Percentiles rank a stretch among this genome's conserved stretches.
phyloP scores from a whole-genome alignment of 2,329 filamentous ascomycete genomes.

The Cadophora sp. region DNA sequence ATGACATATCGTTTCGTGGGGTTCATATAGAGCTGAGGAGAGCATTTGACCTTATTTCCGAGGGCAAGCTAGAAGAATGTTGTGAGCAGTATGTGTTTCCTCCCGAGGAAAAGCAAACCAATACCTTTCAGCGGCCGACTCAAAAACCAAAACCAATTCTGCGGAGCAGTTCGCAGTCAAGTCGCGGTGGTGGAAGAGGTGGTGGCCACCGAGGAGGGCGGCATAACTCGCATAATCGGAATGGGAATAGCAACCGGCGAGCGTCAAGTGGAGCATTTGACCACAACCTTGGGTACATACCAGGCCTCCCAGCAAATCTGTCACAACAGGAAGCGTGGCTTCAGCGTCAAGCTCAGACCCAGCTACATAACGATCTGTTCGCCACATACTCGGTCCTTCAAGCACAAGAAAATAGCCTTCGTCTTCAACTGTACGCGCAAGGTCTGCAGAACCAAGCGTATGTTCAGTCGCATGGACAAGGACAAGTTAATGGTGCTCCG shows the following conservation, averaged over 20 bases:
- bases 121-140: constrained; percentile 60
- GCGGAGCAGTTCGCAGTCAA: constrained; percentile 65
- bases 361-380: constrained; percentile 46
- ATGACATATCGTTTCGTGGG: constrained; percentile 91
- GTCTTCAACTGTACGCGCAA: constrained; percentile 56
- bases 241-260: constrained; percentile 41
- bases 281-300: constrained; percentile 34
- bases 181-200: constrained; percentile 41
- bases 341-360: constrained; percentile 44
- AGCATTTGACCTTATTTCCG: constrained; percentile 82
- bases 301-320: constrained; percentile 35
- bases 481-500: constrained; percentile 43
- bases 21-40: constrained; percentile 88
- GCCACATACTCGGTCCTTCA: constrained; percentile 48
- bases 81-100: constrained; percentile 91
- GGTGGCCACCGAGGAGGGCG: constrained; percentile 37
- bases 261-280: constrained; percentile 44
- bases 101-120: constrained; percentile 64
- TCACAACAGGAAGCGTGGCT: constrained; percentile 43
- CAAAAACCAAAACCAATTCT: constrained; percentile 56
- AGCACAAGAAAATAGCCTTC: constrained; percentile 53
- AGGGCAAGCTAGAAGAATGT: constrained; percentile 80
- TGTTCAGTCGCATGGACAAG: constrained; percentile 48
- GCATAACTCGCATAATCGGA: constrained; percentile 39
- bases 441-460: constrained; percentile 48